A percentile compares a stretch with the other conserved stretches of the same genome.
Conservation (phyloP, 805 yeast genomes). For the Zygosaccharomyces kombuchaensis region DNA sequence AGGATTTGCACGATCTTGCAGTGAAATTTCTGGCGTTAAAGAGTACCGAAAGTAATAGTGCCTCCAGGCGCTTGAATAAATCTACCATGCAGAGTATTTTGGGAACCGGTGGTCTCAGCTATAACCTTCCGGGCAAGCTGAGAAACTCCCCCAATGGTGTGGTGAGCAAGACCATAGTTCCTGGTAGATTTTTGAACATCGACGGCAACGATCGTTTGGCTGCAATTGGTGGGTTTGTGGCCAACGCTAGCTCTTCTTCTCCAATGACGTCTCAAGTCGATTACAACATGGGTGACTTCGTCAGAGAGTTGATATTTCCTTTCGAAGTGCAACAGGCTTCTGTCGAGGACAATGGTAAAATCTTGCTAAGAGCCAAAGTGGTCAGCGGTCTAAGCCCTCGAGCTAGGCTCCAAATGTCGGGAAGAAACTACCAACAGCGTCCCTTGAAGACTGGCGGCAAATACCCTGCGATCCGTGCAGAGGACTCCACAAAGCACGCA, state of each 20-base stretch:
- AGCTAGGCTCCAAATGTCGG: constrained; percentile 17
- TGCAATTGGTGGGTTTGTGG: constrained; percentile 58
- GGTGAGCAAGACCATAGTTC: constrained; percentile 48
- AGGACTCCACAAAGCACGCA: constrained; percentile 16
- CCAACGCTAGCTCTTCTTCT: constrained; percentile 30
- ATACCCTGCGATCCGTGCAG: constrained; percentile 13
- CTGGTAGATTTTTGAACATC: constrained; percentile 60
- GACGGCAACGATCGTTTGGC: constrained; percentile 40
- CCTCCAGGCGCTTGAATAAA: constrained; percentile 7
- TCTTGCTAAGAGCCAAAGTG: constrained; percentile 22
- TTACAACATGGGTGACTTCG: constrained; percentile 38
- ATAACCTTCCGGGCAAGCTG: constrained; percentile 63
- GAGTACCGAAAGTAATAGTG: constrained; percentile 2
- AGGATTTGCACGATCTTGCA: constrained; percentile 38
- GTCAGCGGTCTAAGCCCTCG: constrained; percentile 20
- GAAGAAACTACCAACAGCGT: constrained; percentile 18
- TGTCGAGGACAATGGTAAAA: constrained; percentile 37
- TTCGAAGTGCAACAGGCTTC: constrained; percentile 39
- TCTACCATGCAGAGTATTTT: constrained; percentile 36
- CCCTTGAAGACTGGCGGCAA: constrained; percentile 11
- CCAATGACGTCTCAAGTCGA: constrained; percentile 35
- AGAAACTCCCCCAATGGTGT: constrained; percentile 68
- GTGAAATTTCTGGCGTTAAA: constrained; percentile 38
- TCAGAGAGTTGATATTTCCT: constrained; percentile 44
- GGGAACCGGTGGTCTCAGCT: constrained; percentile 76